These are phyloP conservation scores for Chlorophyllum brunneum DNA, from an alignment of 768 basidiomycete species.

Conservation along the genomic window DNA sequence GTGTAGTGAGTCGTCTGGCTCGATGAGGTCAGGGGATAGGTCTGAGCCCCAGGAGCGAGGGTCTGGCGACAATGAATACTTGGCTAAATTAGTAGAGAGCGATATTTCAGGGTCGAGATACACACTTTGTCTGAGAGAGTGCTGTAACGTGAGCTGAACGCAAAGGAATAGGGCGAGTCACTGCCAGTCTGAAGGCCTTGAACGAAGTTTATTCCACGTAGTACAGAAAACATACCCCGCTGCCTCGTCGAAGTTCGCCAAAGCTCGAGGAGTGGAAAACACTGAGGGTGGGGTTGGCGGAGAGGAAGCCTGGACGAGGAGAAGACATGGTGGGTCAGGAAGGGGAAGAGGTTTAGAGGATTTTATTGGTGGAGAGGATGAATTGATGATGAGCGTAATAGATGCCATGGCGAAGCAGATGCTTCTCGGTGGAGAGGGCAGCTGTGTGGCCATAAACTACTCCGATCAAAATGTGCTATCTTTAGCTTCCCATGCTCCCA, in stretches of 20 bases:
- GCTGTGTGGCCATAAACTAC: not conserved
- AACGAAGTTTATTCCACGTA: not conserved
- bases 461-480: conserved; percentile 7
- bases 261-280: conserved; percentile 29
- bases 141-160: conserved; percentile 35
- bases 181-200: conserved; percentile 24
- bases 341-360: conserved; percentile 16
- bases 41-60: conserved; percentile 65
- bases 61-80: conserved; percentile 67
- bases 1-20: conserved; percentile 72
- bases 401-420: conserved; percentile 9
- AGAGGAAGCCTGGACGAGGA: conserved; percentile 26
- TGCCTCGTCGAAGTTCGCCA: conserved; percentile 35
- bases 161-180: conserved; percentile 43
- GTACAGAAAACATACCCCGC: conserved; percentile 31
- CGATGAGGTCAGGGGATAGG: conserved; percentile 48
- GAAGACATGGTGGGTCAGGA: conserved; percentile 25
- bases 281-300: conserved; percentile 28
- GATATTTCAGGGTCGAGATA: not conserved
- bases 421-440: not conserved
- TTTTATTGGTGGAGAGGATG: conserved; percentile 12
- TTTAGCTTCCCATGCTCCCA: conserved; percentile 4
- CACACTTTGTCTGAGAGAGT: conserved; percentile 43
- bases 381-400: conserved; percentile 11
- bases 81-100: not conserved